A percentile compares a stretch with the other conserved stretches of the same genome.
phyloP scores from a whole-genome alignment of 2,329 filamentous ascomycete genomes.

The Didymellaceae sp. region DNA sequence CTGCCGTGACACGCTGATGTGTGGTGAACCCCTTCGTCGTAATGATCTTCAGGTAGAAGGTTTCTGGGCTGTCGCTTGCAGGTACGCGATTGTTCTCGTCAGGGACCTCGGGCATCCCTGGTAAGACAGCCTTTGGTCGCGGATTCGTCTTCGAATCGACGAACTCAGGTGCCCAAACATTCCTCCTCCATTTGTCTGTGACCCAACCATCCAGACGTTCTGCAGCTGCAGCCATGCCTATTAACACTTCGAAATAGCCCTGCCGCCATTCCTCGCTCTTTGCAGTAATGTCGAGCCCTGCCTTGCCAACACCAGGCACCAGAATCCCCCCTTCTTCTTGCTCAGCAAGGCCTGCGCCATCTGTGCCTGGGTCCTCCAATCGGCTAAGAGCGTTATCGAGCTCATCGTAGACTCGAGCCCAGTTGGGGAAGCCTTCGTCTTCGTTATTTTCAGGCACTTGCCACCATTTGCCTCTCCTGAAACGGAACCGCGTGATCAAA shows the following conservation, averaged over 20 bases:
- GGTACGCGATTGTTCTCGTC: conserved; percentile 76
- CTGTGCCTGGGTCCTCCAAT: conserved; percentile 71
- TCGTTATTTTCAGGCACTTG: conserved; percentile 62
- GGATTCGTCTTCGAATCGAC: conserved; percentile 86
- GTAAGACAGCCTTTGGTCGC: conserved; percentile 73
- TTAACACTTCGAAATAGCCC: conserved; percentile 83
- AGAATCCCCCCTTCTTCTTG: conserved; percentile 59
- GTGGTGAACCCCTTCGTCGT: conserved; percentile 79
- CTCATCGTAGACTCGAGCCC: conserved; percentile 69
- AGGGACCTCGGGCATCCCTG: conserved; percentile 68
- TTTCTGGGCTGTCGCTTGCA: conserved; percentile 71
- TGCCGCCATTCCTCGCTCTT: conserved; percentile 86
- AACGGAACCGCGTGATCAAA: conserved; percentile 70
- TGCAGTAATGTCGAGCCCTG: conserved; percentile 71
- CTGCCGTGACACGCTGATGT: conserved; percentile 81
- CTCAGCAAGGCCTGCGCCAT: conserved; percentile 70
- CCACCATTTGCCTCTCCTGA: conserved; percentile 63
- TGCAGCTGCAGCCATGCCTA: conserved; percentile 76
- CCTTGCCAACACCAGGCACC: conserved; percentile 46
- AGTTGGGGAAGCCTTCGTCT: conserved; percentile 69
- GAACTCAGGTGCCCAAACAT: conserved; percentile 74
- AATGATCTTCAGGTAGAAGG: conserved; percentile 81
- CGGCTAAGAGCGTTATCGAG: conserved; percentile 67
- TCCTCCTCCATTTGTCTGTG: conserved; percentile 65
- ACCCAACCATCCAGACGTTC: conserved; percentile 85